Conservation (phyloP, 1,284 basidiomycete species). For the Ceratobasidium sp. region DNA sequence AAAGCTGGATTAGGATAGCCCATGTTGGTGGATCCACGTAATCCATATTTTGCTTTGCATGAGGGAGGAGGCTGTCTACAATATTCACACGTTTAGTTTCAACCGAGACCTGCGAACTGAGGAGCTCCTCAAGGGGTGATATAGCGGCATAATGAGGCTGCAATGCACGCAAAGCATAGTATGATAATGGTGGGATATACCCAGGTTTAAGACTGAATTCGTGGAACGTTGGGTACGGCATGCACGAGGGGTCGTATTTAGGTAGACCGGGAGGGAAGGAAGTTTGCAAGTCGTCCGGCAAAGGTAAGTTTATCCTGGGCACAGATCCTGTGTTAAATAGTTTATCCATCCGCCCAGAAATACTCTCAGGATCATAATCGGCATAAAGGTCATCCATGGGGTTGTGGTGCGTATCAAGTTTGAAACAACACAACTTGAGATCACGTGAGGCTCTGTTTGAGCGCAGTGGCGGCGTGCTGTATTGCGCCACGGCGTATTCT, state of each 20-base stretch:
- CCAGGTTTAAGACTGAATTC: neutral
- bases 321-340: neutral
- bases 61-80: constrained; percentile 14
- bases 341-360: neutral
- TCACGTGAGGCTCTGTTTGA: constrained; percentile 33
- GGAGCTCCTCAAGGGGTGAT: neutral
- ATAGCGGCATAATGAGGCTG: constrained; percentile 14
- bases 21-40: constrained; percentile 25
- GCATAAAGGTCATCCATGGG: constrained; percentile 19
- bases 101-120: constrained; percentile 2
- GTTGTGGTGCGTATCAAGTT: neutral
- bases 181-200: constrained; percentile 9
- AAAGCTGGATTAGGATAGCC: constrained; percentile 32
- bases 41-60: constrained; percentile 6
- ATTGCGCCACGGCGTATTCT: too few species aligned
- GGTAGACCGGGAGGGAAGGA: constrained; percentile 17
- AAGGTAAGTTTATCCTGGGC: constrained; percentile 8
- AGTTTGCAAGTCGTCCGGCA: neutral
- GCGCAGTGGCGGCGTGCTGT: too few species aligned
- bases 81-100: constrained; percentile 11
- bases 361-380: constrained; percentile 21
- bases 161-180: constrained; percentile 11
- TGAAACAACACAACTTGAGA: neutral
- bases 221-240: constrained; percentile 4
- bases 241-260: constrained; percentile 15